These are phyloP conservation scores for Kluyveromyces dobzhanskii DNA, from an alignment of 805 yeast species.

Conservation along the genomic window DNA sequence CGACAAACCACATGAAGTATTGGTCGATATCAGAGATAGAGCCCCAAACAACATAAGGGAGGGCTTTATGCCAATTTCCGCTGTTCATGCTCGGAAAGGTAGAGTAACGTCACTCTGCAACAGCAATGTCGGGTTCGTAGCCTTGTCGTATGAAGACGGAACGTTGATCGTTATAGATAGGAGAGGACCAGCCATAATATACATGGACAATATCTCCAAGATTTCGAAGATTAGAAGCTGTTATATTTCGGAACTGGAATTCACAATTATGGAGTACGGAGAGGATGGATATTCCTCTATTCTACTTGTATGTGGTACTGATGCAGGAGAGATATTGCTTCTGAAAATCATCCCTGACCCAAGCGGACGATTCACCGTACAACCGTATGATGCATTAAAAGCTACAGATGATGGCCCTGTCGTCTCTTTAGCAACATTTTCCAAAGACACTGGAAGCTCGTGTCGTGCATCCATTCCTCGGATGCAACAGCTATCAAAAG, in stretches of 20 bases:
- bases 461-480: conserved; percentile 53
- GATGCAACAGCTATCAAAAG: conserved; percentile 53
- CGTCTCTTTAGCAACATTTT: conserved; percentile 48
- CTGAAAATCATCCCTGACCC: conserved; percentile 58
- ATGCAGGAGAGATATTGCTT: conserved; percentile 57
- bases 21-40: conserved; percentile 47
- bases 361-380: conserved; percentile 53
- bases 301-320: conserved; percentile 66
- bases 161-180: conserved; percentile 65
- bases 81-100: conserved; percentile 38
- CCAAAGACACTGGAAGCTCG: conserved; percentile 51
- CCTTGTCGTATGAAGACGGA: conserved; percentile 73
- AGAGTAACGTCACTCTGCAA: conserved; percentile 53
- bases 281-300: conserved; percentile 68
- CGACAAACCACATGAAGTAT: conserved; percentile 9
- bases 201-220: conserved; percentile 30
- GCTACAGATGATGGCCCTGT: conserved; percentile 44
- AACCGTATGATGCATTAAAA: conserved; percentile 39
- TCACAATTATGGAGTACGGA: conserved; percentile 61
- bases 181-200: conserved; percentile 67
- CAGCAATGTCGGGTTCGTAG: conserved; percentile 78
- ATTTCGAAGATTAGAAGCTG: conserved; percentile 21
- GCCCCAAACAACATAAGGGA: conserved; percentile 42
- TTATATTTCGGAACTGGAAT: conserved; percentile 54
- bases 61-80: conserved; percentile 54